Evolutionary conservation across 2,329 filamentous ascomycete genomes (phyloP), one percentile per base, ranked within the genome.

Genomic region (Neophaeococcomyces aloes): DNA sequence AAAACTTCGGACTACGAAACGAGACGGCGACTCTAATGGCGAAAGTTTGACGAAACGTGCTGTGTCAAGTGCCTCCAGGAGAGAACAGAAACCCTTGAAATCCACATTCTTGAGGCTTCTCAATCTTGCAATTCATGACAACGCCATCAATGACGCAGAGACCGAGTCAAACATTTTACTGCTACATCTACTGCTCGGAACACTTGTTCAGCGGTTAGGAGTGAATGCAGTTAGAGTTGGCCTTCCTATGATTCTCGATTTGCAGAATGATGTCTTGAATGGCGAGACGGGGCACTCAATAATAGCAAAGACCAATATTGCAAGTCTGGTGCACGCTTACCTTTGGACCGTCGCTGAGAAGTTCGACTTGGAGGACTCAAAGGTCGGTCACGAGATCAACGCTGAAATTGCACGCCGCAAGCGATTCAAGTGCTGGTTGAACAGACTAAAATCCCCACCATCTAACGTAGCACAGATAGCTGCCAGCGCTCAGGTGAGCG

Each of bases 101-200:
- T 79, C 78, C n/a, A 80, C 78, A 31, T 95, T 94, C 59, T 65
- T 95, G 38, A 77, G 86, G 42, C 70, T 93, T 3, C 69, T 96
- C 2, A 88, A 95, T 63, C 71, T 95, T 34, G 81, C 83, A 38
- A 75, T 91, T n/a, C 95, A 93, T 61, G 89, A 96, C 60, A 85
- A 84, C 53, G 83, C 85, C 6, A 65, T 89, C 17, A 82, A 91
- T 54, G 78, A 71, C 52, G 71, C 84, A 17, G 74, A 81, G 19
- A 80, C 75, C 34, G 83, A 91, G 49, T 71, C 77, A 0, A 86
- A 94, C 54, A 74, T 93, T 23, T 66, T 86, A 21, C 65, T 93
- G 11, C 68, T 94, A 7, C 86, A 94, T 57, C 69, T 86, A 3
- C 70, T 95, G 8, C 72, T 94, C 29, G 70, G 77, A 8, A 84